These are phyloP conservation scores for Coelastrella sp. DNA, from an alignment of 139 green algal genomes.

Conservation along the genomic window DNA sequence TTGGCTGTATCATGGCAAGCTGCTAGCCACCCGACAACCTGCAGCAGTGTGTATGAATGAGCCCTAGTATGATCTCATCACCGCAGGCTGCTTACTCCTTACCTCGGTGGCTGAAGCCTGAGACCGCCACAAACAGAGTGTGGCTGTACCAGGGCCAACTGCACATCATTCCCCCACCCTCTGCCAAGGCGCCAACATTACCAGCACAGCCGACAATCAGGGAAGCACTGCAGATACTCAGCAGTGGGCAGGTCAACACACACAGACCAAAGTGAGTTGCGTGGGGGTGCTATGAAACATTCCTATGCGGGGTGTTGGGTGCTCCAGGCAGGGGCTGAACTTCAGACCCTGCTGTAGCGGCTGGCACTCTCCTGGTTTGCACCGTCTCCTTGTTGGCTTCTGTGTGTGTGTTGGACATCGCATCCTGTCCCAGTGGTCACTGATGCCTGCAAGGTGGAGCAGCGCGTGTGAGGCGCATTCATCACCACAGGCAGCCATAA, in stretches of 20 bases:
- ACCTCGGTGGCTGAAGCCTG: constrained; percentile 86
- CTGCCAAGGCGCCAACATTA: constrained; percentile 50
- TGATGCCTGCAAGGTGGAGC: too few relatives aligned
- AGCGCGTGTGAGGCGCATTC: not conserved
- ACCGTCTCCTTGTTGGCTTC: too few relatives aligned
- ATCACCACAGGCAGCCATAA: not conserved
- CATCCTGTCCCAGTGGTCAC: too few relatives aligned
- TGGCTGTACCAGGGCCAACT: constrained; percentile 78
- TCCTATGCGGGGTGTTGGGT: too few relatives aligned
- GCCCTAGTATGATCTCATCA: constrained; percentile 62
- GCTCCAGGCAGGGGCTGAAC: too few relatives aligned
- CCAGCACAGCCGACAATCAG: constrained; percentile 48
- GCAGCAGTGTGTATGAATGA: too few relatives aligned
- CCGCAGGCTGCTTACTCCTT: constrained; percentile 80
- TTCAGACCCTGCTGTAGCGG: too few relatives aligned
- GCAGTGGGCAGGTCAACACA: constrained; percentile 8
- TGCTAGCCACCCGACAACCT: too few relatives aligned
- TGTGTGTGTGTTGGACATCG: too few relatives aligned
- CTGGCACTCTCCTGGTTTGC: too few relatives aligned
- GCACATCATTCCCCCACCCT: constrained; percentile 81
- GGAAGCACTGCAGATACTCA: constrained; percentile 66
- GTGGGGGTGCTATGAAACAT: not conserved
- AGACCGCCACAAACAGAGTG: constrained; percentile 76
- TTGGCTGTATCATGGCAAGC: too few relatives aligned
- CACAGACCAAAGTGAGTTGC: not conserved